Conservation (phyloP, 495 filamentous ascomycete species). For the Trichocladium uniseriatum region DNA sequence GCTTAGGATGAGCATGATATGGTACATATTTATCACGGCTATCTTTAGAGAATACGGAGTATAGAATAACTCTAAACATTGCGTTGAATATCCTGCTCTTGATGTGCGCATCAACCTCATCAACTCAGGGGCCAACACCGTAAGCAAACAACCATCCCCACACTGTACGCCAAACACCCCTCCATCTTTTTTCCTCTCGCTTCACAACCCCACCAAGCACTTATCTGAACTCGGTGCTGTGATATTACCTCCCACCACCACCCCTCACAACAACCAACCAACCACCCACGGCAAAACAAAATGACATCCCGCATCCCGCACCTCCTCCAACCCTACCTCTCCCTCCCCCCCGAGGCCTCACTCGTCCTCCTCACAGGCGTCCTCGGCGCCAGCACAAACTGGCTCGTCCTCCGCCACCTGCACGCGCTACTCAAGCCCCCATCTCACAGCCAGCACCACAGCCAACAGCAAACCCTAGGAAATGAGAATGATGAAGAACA, state of each 20-base stretch:
- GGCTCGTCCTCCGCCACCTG: constrained; percentile 60
- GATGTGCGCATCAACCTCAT: too few species aligned
- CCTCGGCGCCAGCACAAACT: constrained; percentile 62
- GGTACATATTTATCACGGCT: not conserved
- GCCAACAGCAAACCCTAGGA: not conserved
- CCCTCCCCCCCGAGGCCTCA: constrained; percentile 20
- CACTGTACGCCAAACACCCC: not conserved
- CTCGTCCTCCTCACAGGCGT: constrained; percentile 66
- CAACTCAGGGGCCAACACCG: too few species aligned
- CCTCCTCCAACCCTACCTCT: constrained; percentile 58
- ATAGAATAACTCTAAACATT: too few species aligned
- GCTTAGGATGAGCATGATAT: not conserved
- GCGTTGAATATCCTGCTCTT: too few species aligned
- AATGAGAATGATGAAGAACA: constrained; percentile 7
- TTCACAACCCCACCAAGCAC: too few species aligned
- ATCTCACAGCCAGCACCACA: not conserved
- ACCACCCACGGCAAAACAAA: not conserved
- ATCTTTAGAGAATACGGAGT: too few species aligned
- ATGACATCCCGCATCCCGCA: constrained; percentile 39
- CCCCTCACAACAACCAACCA: not conserved
- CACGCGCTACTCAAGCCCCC: constrained; percentile 42
- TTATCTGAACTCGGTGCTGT: too few species aligned
- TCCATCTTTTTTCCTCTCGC: not conserved
- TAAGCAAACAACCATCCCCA: not conserved
- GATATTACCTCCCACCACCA: too few species aligned